Evolutionary conservation across 306 rosid species (phyloP).

Genomic region (Acmispon strigosus): DNA sequence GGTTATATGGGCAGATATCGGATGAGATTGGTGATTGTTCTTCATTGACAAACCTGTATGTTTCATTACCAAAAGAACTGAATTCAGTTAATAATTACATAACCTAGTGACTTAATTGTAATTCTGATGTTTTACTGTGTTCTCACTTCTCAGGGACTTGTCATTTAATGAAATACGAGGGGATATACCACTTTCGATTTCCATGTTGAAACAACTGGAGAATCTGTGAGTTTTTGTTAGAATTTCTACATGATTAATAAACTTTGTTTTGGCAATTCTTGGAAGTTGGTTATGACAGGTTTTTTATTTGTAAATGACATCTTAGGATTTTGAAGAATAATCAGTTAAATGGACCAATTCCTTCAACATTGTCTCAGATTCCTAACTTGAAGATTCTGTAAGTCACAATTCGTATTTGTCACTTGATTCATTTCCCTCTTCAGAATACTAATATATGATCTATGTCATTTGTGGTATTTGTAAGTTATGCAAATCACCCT

Average conservation of each 20-base stretch:
- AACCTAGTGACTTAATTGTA: neutral
- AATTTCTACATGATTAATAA: neutral
- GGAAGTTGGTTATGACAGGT: neutral
- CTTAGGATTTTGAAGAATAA: constrained; percentile 75
- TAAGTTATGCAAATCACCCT: constrained; percentile 42
- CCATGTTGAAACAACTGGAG: constrained; percentile 86
- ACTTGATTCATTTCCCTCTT: neutral
- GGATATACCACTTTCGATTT: constrained; percentile 89
- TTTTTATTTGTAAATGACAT: neutral
- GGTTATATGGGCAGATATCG: constrained; percentile 94
- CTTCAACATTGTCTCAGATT: constrained; percentile 95
- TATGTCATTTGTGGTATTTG: constrained; percentile 71
- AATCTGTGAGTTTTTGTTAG: constrained; percentile 54
- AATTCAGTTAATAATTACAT: neutral
- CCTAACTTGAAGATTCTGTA: constrained; percentile 93
- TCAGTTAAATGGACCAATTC: constrained; percentile 82
- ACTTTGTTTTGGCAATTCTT: neutral
- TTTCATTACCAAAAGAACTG: neutral
- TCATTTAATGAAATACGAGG: constrained; percentile 81
- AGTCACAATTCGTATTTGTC: constrained; percentile 18
- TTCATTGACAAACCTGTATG: constrained; percentile 60
- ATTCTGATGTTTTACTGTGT: too few relatives aligned
- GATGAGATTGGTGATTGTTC: constrained; percentile 98
- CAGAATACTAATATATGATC: neutral
- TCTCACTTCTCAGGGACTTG: constrained; percentile 22